A percentile compares a stretch with the other conserved stretches of the same genome.
These are phyloP conservation scores for Ogataea trehaloabstinens DNA, from an alignment of 805 yeast genomes.

Conservation along the genomic window DNA sequence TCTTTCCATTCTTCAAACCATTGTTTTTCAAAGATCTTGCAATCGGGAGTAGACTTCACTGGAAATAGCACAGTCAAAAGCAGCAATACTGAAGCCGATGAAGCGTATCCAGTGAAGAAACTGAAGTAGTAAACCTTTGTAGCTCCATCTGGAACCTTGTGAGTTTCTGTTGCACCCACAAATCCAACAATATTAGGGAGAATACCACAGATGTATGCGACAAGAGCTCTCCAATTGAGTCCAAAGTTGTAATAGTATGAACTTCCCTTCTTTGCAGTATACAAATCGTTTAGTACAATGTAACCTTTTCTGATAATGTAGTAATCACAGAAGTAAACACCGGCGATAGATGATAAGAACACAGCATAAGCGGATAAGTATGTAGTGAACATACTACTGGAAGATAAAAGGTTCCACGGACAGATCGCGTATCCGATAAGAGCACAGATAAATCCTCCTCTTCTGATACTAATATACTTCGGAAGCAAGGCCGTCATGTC, in stretches of 20 bases:
- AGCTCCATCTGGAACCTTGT: constrained; percentile 73
- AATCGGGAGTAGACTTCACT: constrained; percentile 34
- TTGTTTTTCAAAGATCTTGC: constrained; percentile 45
- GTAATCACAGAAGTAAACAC: constrained; percentile 69
- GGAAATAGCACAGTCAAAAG: constrained; percentile 54
- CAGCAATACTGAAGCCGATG: constrained; percentile 56
- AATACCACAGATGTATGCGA: constrained; percentile 77
- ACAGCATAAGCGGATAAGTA: constrained; percentile 80
- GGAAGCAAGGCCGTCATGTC: constrained; percentile 69
- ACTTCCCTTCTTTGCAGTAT: constrained; percentile 41
- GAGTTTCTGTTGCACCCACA: constrained; percentile 76
- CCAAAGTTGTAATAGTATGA: constrained; percentile 67
- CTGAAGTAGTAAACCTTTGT: constrained; percentile 67
- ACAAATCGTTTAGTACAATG: constrained; percentile 62
- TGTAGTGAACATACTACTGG: constrained; percentile 73
- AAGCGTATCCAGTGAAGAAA: constrained; percentile 72
- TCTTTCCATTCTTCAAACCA: constrained; percentile 65
- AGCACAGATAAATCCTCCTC: constrained; percentile 82
- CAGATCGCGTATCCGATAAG: constrained; percentile 65
- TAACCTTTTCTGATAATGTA: constrained; percentile 71
- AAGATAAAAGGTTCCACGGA: constrained; percentile 78
- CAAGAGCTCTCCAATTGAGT: constrained; percentile 79
- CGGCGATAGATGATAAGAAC: constrained; percentile 80
- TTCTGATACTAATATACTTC: constrained; percentile 63
- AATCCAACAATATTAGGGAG: constrained; percentile 85